phyloP scores from a whole-genome alignment of 495 filamentous ascomycete genomes.

The Lophiotrema nucula region DNA sequence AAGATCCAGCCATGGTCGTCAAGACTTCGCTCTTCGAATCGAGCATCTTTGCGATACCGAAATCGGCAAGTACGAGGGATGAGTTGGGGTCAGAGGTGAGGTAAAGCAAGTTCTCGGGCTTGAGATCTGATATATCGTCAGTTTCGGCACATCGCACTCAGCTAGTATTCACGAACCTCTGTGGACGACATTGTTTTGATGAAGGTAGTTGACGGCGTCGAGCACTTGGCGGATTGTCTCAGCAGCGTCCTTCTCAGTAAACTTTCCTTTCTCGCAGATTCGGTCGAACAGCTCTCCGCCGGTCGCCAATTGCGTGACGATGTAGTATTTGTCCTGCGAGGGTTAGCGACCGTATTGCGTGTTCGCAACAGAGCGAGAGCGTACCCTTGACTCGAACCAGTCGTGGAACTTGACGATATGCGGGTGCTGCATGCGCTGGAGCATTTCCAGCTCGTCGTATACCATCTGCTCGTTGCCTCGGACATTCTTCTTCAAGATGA shows the following conservation, averaged over 20 bases:
- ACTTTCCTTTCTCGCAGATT: slow-evolving; percentile 97
- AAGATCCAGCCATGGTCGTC: slow-evolving; percentile 97
- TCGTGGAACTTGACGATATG: slow-evolving; percentile 98
- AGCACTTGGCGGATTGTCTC: slow-evolving; percentile 95
- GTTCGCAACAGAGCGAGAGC: neutral
- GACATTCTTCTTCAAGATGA: slow-evolving; percentile 99
- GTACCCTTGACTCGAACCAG: slow-evolving; percentile 95
- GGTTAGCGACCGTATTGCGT: slow-evolving; percentile 2
- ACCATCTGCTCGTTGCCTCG: slow-evolving; percentile 98
- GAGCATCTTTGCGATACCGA: slow-evolving; percentile 98
- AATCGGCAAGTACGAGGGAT: slow-evolving; percentile 90
- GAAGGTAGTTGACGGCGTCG: slow-evolving; percentile 91
- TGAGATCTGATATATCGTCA: slow-evolving; percentile 67
- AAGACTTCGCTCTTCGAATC: slow-evolving; percentile 85
- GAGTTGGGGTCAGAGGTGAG: slow-evolving; percentile 74
- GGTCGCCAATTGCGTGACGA: slow-evolving; percentile 94
- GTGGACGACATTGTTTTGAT: slow-evolving; percentile 93
- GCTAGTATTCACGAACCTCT: slow-evolving; percentile 65
- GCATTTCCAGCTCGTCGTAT: slow-evolving; percentile 90
- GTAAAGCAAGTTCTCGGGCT: slow-evolving; percentile 97
- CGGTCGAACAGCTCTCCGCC: slow-evolving; percentile 97
- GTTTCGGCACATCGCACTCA: neutral
- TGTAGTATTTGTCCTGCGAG: slow-evolving; percentile 98
- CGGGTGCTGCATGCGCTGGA: slow-evolving; percentile 85
- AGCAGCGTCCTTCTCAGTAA: slow-evolving; percentile 97